phyloP scores from a whole-genome alignment of 2,329 filamentous ascomycete genomes.

The Talaromyces rugulosus region DNA sequence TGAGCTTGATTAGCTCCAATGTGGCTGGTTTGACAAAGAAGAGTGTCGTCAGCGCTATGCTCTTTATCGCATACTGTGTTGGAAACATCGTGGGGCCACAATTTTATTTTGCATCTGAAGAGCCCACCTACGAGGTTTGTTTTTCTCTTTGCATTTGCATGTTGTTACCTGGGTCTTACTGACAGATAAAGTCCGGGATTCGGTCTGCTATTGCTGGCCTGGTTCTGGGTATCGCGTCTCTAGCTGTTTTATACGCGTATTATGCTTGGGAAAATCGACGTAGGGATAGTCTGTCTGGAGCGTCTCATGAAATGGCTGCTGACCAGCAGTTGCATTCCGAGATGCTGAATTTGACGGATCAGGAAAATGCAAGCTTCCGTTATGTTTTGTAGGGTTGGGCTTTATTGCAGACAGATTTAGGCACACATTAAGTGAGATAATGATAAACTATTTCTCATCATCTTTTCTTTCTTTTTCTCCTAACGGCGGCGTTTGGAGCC shows the following conservation, averaged over 20 bases:
- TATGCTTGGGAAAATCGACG: conserved; percentile 29
- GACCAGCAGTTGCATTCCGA: conserved; percentile 25
- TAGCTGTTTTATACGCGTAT: conserved; percentile 24
- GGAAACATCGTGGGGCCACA: conserved; percentile 33
- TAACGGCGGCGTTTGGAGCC: background rate
- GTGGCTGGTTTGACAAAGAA: conserved; percentile 35
- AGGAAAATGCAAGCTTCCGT: conserved; percentile 31
- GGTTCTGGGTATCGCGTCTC: conserved; percentile 23
- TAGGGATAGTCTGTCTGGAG: conserved; percentile 25
- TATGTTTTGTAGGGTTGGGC: conserved; percentile 23
- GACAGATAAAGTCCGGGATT: conserved; percentile 2
- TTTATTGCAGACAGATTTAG: background rate
- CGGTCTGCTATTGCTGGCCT: conserved; percentile 6
- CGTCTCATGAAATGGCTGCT: conserved; percentile 20
- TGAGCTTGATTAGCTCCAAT: conserved; percentile 33
- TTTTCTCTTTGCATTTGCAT: background rate
- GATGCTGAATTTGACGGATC: conserved; percentile 32
- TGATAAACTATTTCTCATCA: too few relatives aligned
- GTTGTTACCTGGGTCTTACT: background rate
- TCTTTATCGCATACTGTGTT: conserved; percentile 45
- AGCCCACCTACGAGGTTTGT: conserved; percentile 28
- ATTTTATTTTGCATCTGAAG: conserved; percentile 28
- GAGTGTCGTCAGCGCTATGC: conserved; percentile 36
- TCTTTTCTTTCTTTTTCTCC: background rate
- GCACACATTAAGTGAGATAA: background rate